These are phyloP conservation scores for Malus domestica DNA, from an alignment of 306 rosid species.

Conservation along the genomic window DNA sequence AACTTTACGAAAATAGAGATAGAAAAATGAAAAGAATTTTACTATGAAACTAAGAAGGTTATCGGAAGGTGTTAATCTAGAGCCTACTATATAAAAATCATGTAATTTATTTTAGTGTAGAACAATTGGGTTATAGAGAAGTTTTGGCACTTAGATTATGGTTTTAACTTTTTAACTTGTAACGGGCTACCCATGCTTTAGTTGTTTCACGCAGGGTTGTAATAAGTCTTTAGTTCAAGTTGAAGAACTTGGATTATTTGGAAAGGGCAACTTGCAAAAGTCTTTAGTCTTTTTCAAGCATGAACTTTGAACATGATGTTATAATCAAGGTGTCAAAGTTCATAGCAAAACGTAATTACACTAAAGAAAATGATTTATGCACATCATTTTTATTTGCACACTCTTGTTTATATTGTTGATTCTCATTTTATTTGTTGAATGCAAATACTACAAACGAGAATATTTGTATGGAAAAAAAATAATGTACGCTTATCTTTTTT, in stretches of 20 bases:
- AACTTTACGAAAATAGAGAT: not conserved
- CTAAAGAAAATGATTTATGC: too few relatives aligned
- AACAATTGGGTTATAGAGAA: not conserved
- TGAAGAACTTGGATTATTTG: not conserved
- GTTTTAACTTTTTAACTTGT: too few relatives aligned
- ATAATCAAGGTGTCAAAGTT: not conserved
- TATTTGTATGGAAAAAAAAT: not conserved
- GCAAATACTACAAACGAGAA: too few relatives aligned
- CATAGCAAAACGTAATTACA: not conserved
- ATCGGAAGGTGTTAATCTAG: not conserved
- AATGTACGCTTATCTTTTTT: too few relatives aligned
- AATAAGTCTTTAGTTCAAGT: not conserved
- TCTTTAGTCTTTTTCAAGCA: not conserved
- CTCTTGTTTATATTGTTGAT: too few relatives aligned
- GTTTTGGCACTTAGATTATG: too few relatives aligned
- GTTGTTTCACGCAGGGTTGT: not conserved
- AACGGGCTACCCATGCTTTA: too few relatives aligned
- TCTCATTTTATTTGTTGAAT: too few relatives aligned
- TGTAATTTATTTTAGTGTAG: not conserved
- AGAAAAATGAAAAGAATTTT: not conserved
- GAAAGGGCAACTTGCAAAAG: not conserved
- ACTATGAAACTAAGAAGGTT: not conserved
- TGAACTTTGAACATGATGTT: not conserved
- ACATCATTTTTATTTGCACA: too few relatives aligned
- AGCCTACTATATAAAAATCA: not conserved